Evolutionary conservation across 1,284 basidiomycete genomes (phyloP).

Genomic region (Ganoderma meredithae): DNA sequence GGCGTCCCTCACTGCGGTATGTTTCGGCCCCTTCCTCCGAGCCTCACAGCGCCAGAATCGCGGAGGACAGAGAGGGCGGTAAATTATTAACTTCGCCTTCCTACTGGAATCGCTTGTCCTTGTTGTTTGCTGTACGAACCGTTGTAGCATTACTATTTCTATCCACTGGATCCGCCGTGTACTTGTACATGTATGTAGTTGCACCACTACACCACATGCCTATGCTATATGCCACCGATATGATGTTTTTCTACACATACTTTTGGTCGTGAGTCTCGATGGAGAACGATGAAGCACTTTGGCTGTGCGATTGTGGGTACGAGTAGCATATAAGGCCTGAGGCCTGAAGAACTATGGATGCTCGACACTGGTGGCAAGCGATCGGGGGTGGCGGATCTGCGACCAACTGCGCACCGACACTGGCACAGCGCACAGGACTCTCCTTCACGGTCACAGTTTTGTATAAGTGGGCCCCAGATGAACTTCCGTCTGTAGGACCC

Average conservation of each 20-base stretch:
- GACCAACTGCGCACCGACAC: neutral
- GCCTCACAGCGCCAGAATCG: neutral
- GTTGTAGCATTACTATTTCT: neutral
- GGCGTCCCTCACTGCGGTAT: slow-evolving; percentile 8
- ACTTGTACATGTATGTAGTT: neutral
- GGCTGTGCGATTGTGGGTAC: neutral
- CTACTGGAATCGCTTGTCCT: neutral
- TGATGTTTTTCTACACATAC: neutral
- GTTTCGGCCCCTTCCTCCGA: slow-evolving; percentile 12
- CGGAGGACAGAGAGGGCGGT: slow-evolving; percentile 7
- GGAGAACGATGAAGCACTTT: neutral
- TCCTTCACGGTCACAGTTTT: neutral
- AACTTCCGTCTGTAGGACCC: too few species aligned
- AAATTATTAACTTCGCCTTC: slow-evolving; percentile 21
- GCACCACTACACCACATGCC: neutral
- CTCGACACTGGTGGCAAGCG: neutral
- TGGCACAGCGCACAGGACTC: neutral
- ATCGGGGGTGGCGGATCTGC: neutral
- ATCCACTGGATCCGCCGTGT: neutral
- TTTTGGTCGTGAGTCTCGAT: neutral
- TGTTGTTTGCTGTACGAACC: neutral
- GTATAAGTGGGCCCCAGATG: neutral
- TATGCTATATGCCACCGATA: neutral
- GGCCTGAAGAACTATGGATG: neutral
- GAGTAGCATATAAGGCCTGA: too few species aligned